Evolutionary conservation across 345 rosid genomes (phyloP).

Genomic region (Viola odorata): DNA sequence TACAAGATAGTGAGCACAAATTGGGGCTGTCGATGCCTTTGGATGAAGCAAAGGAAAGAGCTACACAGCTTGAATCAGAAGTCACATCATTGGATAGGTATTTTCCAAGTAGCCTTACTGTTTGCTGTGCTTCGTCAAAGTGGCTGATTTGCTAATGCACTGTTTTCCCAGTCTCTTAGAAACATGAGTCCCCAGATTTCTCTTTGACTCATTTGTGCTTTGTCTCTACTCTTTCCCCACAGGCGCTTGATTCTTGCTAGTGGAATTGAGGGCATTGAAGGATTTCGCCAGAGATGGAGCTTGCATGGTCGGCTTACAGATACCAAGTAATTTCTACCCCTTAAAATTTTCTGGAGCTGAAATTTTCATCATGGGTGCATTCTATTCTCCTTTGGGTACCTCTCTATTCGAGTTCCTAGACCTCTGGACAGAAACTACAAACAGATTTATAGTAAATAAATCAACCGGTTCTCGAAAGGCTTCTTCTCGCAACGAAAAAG

Average conservation of each 20-base stretch:
- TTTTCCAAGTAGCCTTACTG: background rate
- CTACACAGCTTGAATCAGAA: constrained; percentile 79
- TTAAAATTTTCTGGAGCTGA: background rate
- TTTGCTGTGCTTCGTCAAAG: background rate
- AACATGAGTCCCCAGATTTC: background rate
- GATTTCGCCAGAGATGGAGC: constrained; percentile 95
- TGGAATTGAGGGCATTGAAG: constrained; percentile 81
- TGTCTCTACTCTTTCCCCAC: background rate
- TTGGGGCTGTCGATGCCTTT: constrained; percentile 89
- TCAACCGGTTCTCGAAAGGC: too few relatives aligned
- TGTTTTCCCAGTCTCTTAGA: background rate
- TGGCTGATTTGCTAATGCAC: background rate
- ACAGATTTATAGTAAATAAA: background rate
- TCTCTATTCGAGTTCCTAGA: background rate
- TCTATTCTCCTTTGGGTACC: background rate
- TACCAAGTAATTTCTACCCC: constrained; percentile 47
- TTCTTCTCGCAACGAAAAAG: too few relatives aligned
- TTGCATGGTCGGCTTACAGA: constrained; percentile 86
- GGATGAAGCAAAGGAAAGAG: constrained; percentile 63
- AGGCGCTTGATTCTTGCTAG: constrained; percentile 91
- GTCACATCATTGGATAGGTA: constrained; percentile 82
- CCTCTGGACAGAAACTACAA: background rate
- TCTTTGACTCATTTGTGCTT: background rate
- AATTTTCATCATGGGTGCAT: background rate
- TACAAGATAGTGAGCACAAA: constrained; percentile 81